Evolutionary conservation across 1,284 basidiomycete species (phyloP).

Genomic region (Peniophora sp.): DNA sequence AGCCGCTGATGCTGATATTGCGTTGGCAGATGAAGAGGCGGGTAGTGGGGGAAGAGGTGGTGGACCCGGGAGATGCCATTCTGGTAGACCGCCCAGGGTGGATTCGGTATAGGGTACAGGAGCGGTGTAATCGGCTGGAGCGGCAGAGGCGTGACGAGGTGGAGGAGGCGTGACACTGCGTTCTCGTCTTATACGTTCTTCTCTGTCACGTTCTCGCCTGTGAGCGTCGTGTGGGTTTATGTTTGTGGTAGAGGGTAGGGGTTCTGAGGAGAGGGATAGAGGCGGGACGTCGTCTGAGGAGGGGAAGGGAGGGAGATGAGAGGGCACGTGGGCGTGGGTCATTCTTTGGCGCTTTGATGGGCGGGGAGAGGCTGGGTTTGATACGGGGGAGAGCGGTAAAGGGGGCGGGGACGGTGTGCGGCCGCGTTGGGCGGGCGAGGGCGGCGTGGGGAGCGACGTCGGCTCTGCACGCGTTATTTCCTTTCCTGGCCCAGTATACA

Average conservation of each 20-base stretch:
- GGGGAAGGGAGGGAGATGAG: conserved; percentile 63
- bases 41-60: conserved; percentile 16
- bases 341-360: conserved; percentile 48
- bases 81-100: conserved; percentile 46
- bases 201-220: conserved; percentile 19
- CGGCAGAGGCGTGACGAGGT: conserved; percentile 34
- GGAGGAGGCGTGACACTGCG: conserved; percentile 13
- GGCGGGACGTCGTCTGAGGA: conserved; percentile 24
- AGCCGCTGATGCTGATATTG: conserved; percentile 11
- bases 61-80: conserved; percentile 56
- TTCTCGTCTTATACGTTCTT: not conserved
- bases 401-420: conserved; percentile 31
- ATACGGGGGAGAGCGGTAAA: conserved; percentile 48
- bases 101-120: conserved; percentile 66
- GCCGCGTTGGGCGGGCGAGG: conserved; percentile 14
- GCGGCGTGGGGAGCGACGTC: not conserved
- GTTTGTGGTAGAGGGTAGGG: conserved; percentile 23
- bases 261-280: conserved; percentile 21
- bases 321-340: conserved; percentile 46
- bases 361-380: conserved; percentile 40
- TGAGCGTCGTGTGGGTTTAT: conserved; percentile 10
- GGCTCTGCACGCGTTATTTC: conserved; percentile 10
- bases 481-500: conserved; percentile 15
- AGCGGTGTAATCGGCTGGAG: conserved; percentile 54
- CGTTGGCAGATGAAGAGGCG: conserved; percentile 13